A percentile compares a stretch with the other conserved stretches of the same genome.
phyloP scores from a whole-genome alignment of 768 basidiomycete genomes.

The Leucogyrophana mollusca region DNA sequence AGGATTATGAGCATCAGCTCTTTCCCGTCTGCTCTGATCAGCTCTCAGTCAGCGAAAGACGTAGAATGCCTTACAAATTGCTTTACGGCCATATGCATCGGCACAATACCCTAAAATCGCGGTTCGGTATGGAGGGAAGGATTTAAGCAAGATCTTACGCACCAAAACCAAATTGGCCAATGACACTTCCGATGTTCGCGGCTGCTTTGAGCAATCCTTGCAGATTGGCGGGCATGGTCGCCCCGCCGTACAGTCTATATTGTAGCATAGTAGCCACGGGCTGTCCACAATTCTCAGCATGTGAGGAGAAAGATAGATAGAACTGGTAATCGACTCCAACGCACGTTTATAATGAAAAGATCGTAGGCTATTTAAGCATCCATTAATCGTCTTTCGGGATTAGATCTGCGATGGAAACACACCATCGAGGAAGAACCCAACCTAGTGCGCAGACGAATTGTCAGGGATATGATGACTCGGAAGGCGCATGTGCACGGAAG shows the following conservation, averaged over 20 bases:
- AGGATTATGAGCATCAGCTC: constrained; percentile 81
- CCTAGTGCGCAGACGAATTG: constrained; percentile 29
- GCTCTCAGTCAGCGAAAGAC: background rate
- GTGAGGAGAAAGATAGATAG: background rate
- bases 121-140: background rate
- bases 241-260: constrained; percentile 57
- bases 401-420: constrained; percentile 12
- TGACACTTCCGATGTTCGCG: constrained; percentile 72
- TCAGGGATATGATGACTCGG: constrained; percentile 1
- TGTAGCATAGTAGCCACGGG: constrained; percentile 69
- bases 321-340: constrained; percentile 11
- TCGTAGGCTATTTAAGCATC: constrained; percentile 56
- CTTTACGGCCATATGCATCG: constrained; percentile 67
- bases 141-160: background rate
- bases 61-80: constrained; percentile 45
- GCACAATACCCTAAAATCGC: constrained; percentile 52
- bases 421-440: constrained; percentile 76
- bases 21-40: constrained; percentile 55
- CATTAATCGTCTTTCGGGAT: constrained; percentile 3
- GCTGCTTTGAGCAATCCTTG: constrained; percentile 65
- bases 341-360: constrained; percentile 67
- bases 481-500: background rate
- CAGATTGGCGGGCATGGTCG: constrained; percentile 48
- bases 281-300: no score
- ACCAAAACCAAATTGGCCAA: constrained; percentile 68